Base-by-base conservation (phyloP, 495 filamentous ascomycete species). In the Durotheca rogersii region DNA sequence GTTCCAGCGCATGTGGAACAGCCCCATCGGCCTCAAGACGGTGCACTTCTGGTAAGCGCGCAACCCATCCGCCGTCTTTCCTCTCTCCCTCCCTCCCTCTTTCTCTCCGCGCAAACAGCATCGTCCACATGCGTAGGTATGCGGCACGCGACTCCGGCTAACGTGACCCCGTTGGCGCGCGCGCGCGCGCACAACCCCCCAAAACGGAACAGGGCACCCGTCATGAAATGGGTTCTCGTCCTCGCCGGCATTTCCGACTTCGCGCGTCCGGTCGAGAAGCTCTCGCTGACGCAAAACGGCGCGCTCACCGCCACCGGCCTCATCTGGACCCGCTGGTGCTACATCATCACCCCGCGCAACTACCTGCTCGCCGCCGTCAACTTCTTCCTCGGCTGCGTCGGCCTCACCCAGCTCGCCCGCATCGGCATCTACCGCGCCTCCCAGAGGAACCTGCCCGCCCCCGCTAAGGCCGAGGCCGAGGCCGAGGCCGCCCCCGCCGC, bases 291-390 rank as follows among this genome's bases (percentile, higher is more conserved):
- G 11, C 91, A 96, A 72, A 98, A 97, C 73, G 70, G 70, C 35
- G 93, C 93, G 18, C 80, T 98, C 31, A 89, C 83, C 53, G 78
- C 81, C 42, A 98, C 93, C n/a, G 93, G 93, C 42, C 68, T 81
- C 32, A 98, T 98, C 77, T 98, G 93, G 93, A 98, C 93, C 19
- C 82, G 93, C 25, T 98, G 93, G 93, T 98, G 93, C 76, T 78
- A 96, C 68, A 86, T 98, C 65, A 98, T 98, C 73, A 90, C 84
- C 67, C 93, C 93, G 49, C 81, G 81, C 66, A 98, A 98, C 75
- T 74, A 86, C 52, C 83, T 95, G 42, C 82, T 98, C 51, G 93
- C 93, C 39, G 81, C 91, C 12, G 93, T 98, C 58, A 98, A 97
- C 82, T 96, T 96, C 83, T 95, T 96, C 82, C 86, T 98, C 54